Evolutionary conservation across 306 rosid genomes (phyloP).

Genomic region (Malus orientalis): DNA sequence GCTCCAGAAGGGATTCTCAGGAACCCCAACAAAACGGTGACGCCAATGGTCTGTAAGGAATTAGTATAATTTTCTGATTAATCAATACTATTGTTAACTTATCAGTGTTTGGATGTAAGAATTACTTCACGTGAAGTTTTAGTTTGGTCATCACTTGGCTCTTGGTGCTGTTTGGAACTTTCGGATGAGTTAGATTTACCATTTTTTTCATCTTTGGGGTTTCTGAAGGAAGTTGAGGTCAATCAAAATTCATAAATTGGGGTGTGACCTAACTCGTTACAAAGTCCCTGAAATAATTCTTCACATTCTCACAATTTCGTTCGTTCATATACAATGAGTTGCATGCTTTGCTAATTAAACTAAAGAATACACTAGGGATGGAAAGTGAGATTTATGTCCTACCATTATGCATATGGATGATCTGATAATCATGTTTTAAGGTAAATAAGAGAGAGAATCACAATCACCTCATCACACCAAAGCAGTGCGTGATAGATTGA

Average conservation of each 20-base stretch:
- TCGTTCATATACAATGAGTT: not conserved
- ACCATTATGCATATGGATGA: not conserved
- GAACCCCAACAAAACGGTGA: constrained; percentile 38
- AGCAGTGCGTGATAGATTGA: not conserved
- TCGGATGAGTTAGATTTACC: not conserved
- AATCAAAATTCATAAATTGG: too few species aligned
- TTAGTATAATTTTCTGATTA: too few species aligned
- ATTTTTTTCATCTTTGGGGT: not conserved
- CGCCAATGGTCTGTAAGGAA: constrained; percentile 3
- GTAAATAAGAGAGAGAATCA: not conserved
- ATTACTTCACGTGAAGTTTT: not conserved
- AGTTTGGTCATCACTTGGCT: not conserved
- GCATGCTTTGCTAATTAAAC: not conserved
- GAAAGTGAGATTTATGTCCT: not conserved
- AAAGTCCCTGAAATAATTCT: too few species aligned
- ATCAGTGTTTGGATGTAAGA: not conserved
- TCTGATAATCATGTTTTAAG: not conserved
- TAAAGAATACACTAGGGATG: not conserved
- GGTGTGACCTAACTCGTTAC: too few species aligned
- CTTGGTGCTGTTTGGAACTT: not conserved
- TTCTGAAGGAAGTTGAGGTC: too few species aligned
- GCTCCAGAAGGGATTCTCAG: constrained; percentile 38
- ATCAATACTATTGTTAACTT: not conserved
- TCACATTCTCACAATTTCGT: too few species aligned
- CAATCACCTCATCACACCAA: not conserved